phyloP scores from a whole-genome alignment of 192 early-diverging fungal species.

The Backusella liffmaniae region DNA sequence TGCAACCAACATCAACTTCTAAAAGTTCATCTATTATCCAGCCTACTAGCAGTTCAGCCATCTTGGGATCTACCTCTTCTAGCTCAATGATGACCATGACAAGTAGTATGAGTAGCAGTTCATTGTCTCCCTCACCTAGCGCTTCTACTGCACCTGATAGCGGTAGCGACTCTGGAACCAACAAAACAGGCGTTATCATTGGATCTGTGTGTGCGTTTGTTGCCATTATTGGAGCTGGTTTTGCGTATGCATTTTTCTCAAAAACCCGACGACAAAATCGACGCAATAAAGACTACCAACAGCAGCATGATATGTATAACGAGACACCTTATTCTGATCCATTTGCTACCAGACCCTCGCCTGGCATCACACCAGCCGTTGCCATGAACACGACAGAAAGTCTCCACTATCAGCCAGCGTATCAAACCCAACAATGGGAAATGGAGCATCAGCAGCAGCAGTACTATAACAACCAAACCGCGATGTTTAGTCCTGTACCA shows the following conservation, averaged over 20 bases:
- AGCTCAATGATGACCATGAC: not conserved
- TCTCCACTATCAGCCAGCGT: not conserved
- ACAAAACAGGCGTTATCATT: slow-evolving; percentile 35
- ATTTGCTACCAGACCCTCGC: not conserved
- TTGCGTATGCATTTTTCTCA: slow-evolving; percentile 41
- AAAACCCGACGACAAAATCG: slow-evolving; percentile 35
- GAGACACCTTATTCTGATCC: not conserved
- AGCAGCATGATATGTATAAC: not conserved
- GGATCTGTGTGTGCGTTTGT: slow-evolving; percentile 39
- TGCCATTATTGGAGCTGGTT: slow-evolving; percentile 34
- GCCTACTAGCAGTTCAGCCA: not conserved
- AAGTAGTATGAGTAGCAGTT: not conserved
- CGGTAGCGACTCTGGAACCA: not conserved
- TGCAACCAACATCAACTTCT: slow-evolving; percentile 1
- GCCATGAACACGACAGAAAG: not conserved
- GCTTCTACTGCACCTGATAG: not conserved
- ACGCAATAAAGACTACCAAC: slow-evolving; percentile 22
- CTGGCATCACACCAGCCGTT: not conserved
- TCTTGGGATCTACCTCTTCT: not conserved
- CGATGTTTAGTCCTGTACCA: not conserved
- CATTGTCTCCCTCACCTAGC: not conserved
- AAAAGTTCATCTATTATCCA: not conserved
- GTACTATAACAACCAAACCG: not conserved
- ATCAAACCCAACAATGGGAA: not conserved
- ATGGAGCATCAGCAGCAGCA: not conserved